Base-by-base conservation (phyloP, 805 yeast genomes). In the Nadsonia fulvescens region DNA sequence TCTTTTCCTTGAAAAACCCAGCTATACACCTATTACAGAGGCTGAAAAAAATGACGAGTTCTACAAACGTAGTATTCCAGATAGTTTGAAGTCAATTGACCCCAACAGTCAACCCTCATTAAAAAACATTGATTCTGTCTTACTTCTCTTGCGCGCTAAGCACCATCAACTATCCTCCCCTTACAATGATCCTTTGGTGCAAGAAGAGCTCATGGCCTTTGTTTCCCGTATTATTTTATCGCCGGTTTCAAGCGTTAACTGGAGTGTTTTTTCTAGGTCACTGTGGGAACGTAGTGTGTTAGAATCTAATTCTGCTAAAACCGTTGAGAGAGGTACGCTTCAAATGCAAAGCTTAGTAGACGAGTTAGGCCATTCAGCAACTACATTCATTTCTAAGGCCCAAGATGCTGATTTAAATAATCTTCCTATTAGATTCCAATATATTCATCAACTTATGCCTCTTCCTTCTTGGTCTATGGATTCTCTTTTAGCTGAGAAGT, bases 321-420 rank as follows among this genome's bases (percentile, higher is more conserved):
- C 95, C 1, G 73, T 86, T 13, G 96, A 89, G 51, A 64, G 98
- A 46, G 96, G 96, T 26, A 70, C 83, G 4, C 56, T 89, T 27
- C 98, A 89, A 50, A 71, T 89, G 73, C 86, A 83, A 29, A 72
- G 92, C 3, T 55, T 89, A 22, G 89, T 83, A 14, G 93, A 82
- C 43, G 94, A 83, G 46, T 56, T 81, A 14, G 92, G 86, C 2
- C 61, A 71, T 30, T 53, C 72, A 6, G 54, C 56, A 40, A 66
- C 57, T 51, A 77, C 61, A 34, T 58, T 46, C 23, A 38, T 54
- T 12, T 37, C 40, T 16, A 29, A 32, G 12, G 23, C 29, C 12
- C 49, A 40, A n/a, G 35, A 41, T 8, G 42, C 38, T 2, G 48
- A 51, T 10, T 25, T 20, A 9, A 44, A 47, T 6, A 44, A 59